Evolutionary conservation across 2,329 filamentous ascomycete species (phyloP).

Genomic region (Xylariomycetidae sp.): DNA sequence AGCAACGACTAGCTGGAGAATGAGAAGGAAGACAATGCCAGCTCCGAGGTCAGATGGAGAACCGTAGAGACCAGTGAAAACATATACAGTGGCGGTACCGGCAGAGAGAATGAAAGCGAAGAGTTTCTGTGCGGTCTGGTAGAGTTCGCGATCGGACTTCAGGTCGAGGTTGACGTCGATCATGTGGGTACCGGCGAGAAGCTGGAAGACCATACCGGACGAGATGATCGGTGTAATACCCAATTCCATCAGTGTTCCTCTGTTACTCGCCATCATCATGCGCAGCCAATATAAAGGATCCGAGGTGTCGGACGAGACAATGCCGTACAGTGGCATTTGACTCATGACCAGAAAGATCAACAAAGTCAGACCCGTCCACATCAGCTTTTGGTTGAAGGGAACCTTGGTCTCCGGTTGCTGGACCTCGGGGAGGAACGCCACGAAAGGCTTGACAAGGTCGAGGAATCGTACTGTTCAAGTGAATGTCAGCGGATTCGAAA

Average conservation of each 20-base stretch:
- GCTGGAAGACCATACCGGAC: constrained; percentile 99
- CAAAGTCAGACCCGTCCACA: constrained; percentile 91
- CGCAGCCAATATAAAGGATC: constrained; percentile 99
- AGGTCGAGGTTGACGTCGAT: constrained; percentile 99
- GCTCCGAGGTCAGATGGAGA: constrained; percentile 94
- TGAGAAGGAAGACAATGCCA: constrained; percentile 95
- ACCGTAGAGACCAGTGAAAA: constrained; percentile 96
- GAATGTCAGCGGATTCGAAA: too few species aligned
- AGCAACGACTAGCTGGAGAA: constrained; percentile 95
- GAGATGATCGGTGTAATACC: constrained; percentile 99
- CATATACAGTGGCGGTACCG: constrained; percentile 95
- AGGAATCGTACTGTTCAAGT: constrained; percentile 96
- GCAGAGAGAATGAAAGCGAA: constrained; percentile 97
- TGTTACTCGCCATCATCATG: constrained; percentile 99
- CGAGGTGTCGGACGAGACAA: constrained; percentile 97
- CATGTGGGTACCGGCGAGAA: constrained; percentile 97
- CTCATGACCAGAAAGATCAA: constrained; percentile 99
- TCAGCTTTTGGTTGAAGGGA: constrained; percentile 97
- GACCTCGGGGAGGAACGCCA: constrained; percentile 99
- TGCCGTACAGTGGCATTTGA: constrained; percentile 96
- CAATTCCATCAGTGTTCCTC: constrained; percentile 92
- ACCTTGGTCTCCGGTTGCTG: constrained; percentile 97
- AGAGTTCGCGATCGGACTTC: constrained; percentile 98
- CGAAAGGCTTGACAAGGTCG: constrained; percentile 99
- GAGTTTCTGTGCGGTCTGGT: constrained; percentile 99